A percentile compares a stretch with the other conserved stretches of the same genome.
Evolutionary conservation across 805 yeast genomes (phyloP).

Genomic region (Candida odintsovae): DNA sequence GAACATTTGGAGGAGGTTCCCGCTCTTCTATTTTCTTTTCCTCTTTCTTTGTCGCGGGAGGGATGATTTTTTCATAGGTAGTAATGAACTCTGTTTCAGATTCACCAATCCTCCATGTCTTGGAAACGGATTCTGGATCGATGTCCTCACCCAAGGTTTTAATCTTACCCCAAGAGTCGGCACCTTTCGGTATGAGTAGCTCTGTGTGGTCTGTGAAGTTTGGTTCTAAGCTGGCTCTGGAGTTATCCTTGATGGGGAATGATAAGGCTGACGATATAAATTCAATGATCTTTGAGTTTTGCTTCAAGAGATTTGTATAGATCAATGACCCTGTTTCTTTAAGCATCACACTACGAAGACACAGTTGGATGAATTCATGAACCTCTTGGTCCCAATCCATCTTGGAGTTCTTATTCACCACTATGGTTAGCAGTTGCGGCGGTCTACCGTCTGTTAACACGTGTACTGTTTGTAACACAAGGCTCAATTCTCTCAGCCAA

Average conservation of each 20-base stretch:
- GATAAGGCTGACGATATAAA: conserved; percentile 6
- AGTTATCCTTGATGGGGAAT: conserved; percentile 3
- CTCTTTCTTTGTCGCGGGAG: not conserved
- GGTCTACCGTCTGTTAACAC: not conserved
- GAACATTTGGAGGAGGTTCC: not conserved
- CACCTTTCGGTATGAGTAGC: conserved; percentile 38
- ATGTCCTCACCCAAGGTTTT: conserved; percentile 30
- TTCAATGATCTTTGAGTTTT: conserved; percentile 1
- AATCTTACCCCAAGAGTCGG: conserved; percentile 51
- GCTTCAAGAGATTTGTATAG: conserved; percentile 6
- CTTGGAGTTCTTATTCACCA: conserved; percentile 5
- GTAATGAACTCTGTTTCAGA: conserved; percentile 13
- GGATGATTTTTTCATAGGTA: conserved; percentile 17
- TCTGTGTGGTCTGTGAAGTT: conserved; percentile 14
- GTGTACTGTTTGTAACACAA: not conserved
- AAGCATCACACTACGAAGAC: conserved; percentile 18
- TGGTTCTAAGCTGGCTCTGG: conserved; percentile 1
- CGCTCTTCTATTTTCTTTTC: not conserved
- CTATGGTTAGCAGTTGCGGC: conserved; percentile 3
- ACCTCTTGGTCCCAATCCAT: conserved; percentile 16
- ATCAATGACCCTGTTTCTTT: conserved; percentile 6
- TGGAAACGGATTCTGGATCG: conserved; percentile 19
- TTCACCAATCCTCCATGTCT: conserved; percentile 22
- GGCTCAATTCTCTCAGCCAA: conserved; percentile 8
- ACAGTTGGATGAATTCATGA: conserved; percentile 30